A percentile compares a stretch with the other conserved stretches of the same genome.
Evolutionary conservation across 2,329 filamentous ascomycete genomes (phyloP).

Genomic region (Penicillium olsonii): DNA sequence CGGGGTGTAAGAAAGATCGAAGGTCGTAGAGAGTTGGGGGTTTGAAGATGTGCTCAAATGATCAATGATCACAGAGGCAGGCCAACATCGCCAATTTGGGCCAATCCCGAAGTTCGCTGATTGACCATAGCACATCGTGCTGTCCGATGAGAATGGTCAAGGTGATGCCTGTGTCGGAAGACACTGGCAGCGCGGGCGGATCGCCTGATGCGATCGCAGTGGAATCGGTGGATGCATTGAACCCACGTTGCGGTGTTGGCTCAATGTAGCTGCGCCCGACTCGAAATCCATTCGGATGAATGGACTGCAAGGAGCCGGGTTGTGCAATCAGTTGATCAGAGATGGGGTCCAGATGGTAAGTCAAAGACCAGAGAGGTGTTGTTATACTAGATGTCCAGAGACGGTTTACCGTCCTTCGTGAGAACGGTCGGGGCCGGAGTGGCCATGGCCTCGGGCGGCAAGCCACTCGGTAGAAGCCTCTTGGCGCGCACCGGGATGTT

Average conservation of each 20-base stretch:
- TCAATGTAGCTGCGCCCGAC: conserved; percentile 10
- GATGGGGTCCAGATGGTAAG: conserved; percentile 1
- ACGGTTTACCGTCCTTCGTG: conserved; percentile 33
- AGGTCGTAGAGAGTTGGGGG: conserved; percentile 8
- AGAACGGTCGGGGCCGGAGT: conserved; percentile 38
- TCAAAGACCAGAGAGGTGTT: conserved; percentile 4
- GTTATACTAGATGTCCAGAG: background rate
- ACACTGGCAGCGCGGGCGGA: background rate
- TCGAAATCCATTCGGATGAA: conserved; percentile 6
- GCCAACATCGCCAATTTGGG: conserved; percentile 3
- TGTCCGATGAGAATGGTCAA: conserved; percentile 1
- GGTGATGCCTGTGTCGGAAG: background rate
- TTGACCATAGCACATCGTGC: background rate
- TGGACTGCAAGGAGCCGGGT: conserved; percentile 9
- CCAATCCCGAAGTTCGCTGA: background rate
- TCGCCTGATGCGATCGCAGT: conserved; percentile 11
- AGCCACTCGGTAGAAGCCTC: conserved; percentile 38
- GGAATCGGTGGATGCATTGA: conserved; percentile 7
- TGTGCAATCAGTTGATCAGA: conserved; percentile 13
- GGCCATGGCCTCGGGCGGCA: conserved; percentile 29
- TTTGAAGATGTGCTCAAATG: conserved; percentile 1
- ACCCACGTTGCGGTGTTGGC: conserved; percentile 1
- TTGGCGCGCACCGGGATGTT: conserved; percentile 40
- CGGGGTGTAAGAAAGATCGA: conserved; percentile 4
- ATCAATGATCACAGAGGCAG: conserved; percentile 1